Evolutionary conservation across 108 stramenopile genomes (phyloP), one percentile per base, ranked within the genome.

Genomic region (Nitzschia inconspicua): DNA sequence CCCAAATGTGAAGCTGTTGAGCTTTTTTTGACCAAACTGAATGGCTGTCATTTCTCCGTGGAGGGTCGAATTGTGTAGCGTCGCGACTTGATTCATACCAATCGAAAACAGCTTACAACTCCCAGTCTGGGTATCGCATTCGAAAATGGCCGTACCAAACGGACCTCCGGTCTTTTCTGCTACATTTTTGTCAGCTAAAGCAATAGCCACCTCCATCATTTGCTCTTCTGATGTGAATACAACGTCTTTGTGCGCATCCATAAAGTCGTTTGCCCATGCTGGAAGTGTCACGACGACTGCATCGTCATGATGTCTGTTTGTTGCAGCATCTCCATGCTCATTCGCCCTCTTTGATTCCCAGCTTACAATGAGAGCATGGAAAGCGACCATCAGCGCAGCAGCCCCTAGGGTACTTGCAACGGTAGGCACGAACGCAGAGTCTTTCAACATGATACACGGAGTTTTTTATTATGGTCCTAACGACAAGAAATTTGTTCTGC

Each of bases 31-130:
- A 0, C 88, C 92, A 56, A 90, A 66, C 57, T 90, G 88, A 49
- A 94, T 90, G 35, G 92, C 92, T 24, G 86, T 82, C 39, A 79
- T 94, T 72, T 94, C 92, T 29, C 85, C 92, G 62, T 94, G 92
- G 34, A 88, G 60, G 0, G 85, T 86, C 3, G 88, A 94, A 61
- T 94, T 94, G 42, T 51, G 48, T 47, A 89, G 60, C 1, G 83
- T 57, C 9, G 88, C 86, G 2, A 94, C 92, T 2, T 84, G 82
- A 55, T 93, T 89, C 60, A 80, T 63, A 37, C 85, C 91, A 7
- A 89, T 60, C 16, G 86, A 84, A 36, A 80, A 73, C 0, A 89
- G 57, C 35, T 54, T 64, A 14, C 48, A 51, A 13, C 60, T 51
- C 8, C 67, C 75, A 8, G 74, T 76, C 30, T 52, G 36, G 13